Evolutionary conservation across 257 asterid species (phyloP).

Genomic region (Plantago elongata): DNA sequence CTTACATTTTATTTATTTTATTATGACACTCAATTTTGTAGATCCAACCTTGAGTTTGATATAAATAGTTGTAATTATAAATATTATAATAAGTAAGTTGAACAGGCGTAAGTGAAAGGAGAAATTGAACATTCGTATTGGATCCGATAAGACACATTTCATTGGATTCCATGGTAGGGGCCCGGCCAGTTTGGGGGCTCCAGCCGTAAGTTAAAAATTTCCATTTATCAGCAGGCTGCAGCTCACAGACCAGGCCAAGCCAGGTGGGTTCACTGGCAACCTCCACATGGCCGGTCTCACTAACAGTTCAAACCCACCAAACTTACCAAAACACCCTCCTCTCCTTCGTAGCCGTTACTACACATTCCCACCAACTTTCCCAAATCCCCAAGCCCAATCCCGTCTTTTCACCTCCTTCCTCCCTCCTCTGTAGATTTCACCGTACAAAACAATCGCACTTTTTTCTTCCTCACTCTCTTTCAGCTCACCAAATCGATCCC

Average conservation of each 20-base stretch:
- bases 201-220: no score
- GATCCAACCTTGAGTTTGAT: no score
- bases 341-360: slow-evolving; percentile 46
- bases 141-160: no score
- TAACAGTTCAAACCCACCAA: slow-evolving; percentile 19
- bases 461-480: slow-evolving; percentile 6
- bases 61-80: no score
- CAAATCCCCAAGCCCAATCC: slow-evolving; percentile 16
- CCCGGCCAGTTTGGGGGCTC: no score
- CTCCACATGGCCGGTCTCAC: slow-evolving; percentile 14
- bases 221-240: no score
- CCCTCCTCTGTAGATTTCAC: slow-evolving; percentile 34
- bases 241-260: slow-evolving; percentile 6
- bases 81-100: no score
- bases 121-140: no score
- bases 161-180: no score
- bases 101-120: no score
- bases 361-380: neutral
- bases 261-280: slow-evolving; percentile 26
- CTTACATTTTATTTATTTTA: no score
- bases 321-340: slow-evolving; percentile 21
- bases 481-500: slow-evolving; percentile 10
- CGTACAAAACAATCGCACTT: slow-evolving; percentile 18
- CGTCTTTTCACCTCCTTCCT: slow-evolving; percentile 28
- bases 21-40: no score